Conservation (phyloP, 768 basidiomycete species). For the Boletus subparvulus region DNA sequence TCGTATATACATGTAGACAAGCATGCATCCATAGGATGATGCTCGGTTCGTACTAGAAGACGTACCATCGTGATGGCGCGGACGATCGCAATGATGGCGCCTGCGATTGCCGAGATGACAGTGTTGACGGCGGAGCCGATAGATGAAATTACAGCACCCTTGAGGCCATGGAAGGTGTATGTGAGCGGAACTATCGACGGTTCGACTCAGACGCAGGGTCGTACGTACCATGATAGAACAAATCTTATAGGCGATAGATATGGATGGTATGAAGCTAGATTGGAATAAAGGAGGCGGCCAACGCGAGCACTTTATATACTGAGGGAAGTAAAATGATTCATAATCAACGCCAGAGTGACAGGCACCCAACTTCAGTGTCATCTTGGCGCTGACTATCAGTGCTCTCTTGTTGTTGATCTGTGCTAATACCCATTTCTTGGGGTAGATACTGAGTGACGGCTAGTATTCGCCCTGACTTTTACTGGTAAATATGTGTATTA, state of each 20-base stretch:
- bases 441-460: too few relatives aligned
- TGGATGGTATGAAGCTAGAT: background rate
- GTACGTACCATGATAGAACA: slow-evolving; percentile 3
- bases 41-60: slow-evolving; percentile 1
- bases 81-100: slow-evolving; percentile 51
- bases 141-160: slow-evolving; percentile 65
- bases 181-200: background rate
- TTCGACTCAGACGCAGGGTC: background rate
- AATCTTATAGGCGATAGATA: background rate
- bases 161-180: background rate
- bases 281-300: too few relatives aligned
- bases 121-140: slow-evolving; percentile 60
- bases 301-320: background rate
- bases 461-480: too few relatives aligned
- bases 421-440: too few relatives aligned
- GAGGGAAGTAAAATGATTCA: too few relatives aligned
- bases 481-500: too few relatives aligned
- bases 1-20: too few relatives aligned
- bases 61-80: slow-evolving; percentile 57
- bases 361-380: too few relatives aligned
- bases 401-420: too few relatives aligned
- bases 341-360: too few relatives aligned
- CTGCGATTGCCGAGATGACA: slow-evolving; percentile 59
- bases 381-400: too few relatives aligned
- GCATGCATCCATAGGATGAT: too few relatives aligned